Evolutionary conservation across 805 yeast genomes (phyloP).

Genomic region (Candida schatavii): DNA sequence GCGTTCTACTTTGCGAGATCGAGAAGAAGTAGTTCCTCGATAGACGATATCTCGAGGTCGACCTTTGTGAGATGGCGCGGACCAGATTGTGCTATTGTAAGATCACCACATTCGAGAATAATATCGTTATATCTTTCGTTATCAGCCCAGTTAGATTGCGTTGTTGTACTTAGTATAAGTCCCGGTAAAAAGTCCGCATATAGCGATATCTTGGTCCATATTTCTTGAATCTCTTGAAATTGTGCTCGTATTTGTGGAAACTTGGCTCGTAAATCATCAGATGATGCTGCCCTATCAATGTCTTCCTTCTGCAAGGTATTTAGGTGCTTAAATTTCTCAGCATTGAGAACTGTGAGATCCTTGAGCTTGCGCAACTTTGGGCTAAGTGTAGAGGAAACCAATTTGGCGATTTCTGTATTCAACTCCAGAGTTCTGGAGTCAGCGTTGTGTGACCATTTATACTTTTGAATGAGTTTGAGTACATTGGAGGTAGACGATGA

Average conservation of each 20-base stretch:
- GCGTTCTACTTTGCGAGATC: constrained; percentile 8
- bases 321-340: background rate
- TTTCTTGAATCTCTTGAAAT: constrained; percentile 1
- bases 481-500: background rate
- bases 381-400: background rate
- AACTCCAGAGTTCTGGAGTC: background rate
- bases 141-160: constrained; percentile 28
- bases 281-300: background rate
- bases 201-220: background rate
- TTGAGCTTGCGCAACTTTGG: background rate
- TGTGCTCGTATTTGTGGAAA: background rate
- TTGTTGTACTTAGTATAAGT: constrained; percentile 15
- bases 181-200: constrained; percentile 2
- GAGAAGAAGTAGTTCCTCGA: constrained; percentile 6
- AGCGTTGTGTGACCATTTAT: background rate
- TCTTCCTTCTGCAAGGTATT: background rate
- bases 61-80: background rate
- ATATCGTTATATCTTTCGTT: constrained; percentile 26
- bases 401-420: background rate
- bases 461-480: background rate
- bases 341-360: background rate
- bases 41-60: constrained; percentile 21
- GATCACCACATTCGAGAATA: constrained; percentile 24
- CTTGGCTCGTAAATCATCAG: background rate
- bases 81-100: background rate